phyloP scores from a whole-genome alignment of 108 stramenopile genomes.

The Fistulifera pelliculosa region DNA sequence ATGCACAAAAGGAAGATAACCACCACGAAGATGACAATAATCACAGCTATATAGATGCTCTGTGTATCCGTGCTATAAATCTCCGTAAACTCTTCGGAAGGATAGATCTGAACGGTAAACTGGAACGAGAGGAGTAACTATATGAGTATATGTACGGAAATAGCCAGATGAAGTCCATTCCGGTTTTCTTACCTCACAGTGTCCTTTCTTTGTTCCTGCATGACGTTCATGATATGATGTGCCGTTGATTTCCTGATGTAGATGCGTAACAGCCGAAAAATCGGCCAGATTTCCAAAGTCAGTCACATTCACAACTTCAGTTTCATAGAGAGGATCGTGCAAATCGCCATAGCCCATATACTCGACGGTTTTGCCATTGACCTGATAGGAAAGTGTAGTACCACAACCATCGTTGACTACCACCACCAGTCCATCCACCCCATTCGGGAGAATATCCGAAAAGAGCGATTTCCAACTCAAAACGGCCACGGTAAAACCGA shows the following conservation, averaged over 20 bases:
- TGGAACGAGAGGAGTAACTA: conserved; percentile 2
- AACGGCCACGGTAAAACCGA: conserved; percentile 10
- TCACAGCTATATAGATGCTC: conserved; percentile 1
- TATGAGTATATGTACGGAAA: background rate
- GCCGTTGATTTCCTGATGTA: too few species aligned
- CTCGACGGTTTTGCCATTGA: conserved; percentile 9
- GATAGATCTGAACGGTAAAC: conserved; percentile 4
- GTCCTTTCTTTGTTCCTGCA: too few species aligned
- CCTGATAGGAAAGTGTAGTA: conserved; percentile 4
- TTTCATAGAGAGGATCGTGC: conserved; percentile 13
- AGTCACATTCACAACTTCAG: conserved; percentile 3
- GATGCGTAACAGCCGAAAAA: background rate
- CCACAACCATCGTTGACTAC: conserved; percentile 9
- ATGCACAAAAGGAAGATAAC: conserved; percentile 6
- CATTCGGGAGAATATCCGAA: conserved; percentile 8
- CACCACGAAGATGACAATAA: conserved; percentile 12
- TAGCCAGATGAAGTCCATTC: too few species aligned
- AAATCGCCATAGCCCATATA: conserved; percentile 12
- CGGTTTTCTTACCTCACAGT: too few species aligned
- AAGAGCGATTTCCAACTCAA: conserved; percentile 13
- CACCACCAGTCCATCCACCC: conserved; percentile 3
- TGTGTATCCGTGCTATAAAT: conserved; percentile 1
- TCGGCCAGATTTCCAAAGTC: background rate
- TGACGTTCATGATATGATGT: too few species aligned
- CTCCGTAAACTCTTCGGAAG: background rate